Conservation (phyloP, 805 yeast species). For the Yarrowia sp. region DNA sequence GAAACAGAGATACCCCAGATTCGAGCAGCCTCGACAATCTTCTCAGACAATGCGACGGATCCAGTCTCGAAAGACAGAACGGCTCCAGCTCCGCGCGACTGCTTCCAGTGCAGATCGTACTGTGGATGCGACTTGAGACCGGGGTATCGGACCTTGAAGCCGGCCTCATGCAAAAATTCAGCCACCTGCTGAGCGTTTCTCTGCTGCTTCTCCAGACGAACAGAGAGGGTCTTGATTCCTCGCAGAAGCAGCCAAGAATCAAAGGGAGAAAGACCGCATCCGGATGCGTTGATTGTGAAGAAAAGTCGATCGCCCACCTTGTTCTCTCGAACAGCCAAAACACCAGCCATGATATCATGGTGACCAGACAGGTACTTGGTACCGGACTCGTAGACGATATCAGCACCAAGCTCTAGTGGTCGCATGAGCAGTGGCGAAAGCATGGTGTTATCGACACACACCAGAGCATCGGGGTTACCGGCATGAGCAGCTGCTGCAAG, state of each 20-base stretch:
- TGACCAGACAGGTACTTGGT: slow-evolving; percentile 92
- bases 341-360: slow-evolving; percentile 96
- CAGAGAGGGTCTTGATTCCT: slow-evolving; percentile 84
- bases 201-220: slow-evolving; percentile 86
- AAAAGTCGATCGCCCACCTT: slow-evolving; percentile 67
- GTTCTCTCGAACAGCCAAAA: slow-evolving; percentile 65
- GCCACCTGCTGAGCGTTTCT: slow-evolving; percentile 74
- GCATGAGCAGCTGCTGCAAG: slow-evolving; percentile 66
- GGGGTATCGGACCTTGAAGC: slow-evolving; percentile 80
- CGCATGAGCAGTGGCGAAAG: slow-evolving; percentile 86
- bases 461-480: slow-evolving; percentile 64
- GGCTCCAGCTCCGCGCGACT: slow-evolving; percentile 83
- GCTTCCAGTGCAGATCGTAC: slow-evolving; percentile 70
- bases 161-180: slow-evolving; percentile 61
- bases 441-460: slow-evolving; percentile 95
- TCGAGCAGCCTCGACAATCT: slow-evolving; percentile 70
- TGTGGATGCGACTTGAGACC: slow-evolving; percentile 82
- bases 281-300: slow-evolving; percentile 82
- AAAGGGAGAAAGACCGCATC: slow-evolving; percentile 88
- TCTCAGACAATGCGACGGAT: slow-evolving; percentile 58
- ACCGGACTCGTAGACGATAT: slow-evolving; percentile 90
- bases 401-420: slow-evolving; percentile 84
- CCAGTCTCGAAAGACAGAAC: slow-evolving; percentile 90
- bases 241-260: slow-evolving; percentile 87
- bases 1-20: slow-evolving; percentile 88